Evolutionary conservation across 495 filamentous ascomycete species (phyloP), one percentile per base, ranked within the genome.

Genomic region (Apodospora peruviana): DNA sequence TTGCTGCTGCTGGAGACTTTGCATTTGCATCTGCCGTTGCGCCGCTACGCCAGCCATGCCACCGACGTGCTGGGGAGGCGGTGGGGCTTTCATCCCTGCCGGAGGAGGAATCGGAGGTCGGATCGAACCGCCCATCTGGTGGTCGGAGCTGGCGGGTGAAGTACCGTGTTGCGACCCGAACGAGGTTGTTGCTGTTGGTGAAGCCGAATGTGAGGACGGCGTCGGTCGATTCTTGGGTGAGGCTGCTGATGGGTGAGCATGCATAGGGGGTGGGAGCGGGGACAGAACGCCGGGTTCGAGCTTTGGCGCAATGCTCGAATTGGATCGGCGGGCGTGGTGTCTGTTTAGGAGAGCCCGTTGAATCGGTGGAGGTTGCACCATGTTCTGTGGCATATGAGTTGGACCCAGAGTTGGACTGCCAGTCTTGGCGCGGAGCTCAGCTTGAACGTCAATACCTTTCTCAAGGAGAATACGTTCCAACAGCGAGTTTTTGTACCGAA

Each of bases 401-500:
- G 73, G 85, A 56, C 71, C 79, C 51, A 86, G 72, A 56, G 79
- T 79, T 50, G 85, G 82, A 61, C 86, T 86, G 53, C 82, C 86
- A 19, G 86, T 88, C 71, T 95, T 95, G 55, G 90, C 80, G 40
- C 86, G 84, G 52, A 98, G 78, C 67, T 98, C 93, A 39, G 91
- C 88, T 69, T 97, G 90, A 18, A 98, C 93, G 75, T 98, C 93
- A 66, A 97, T 95, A 91, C 90, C 94, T 77, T 96, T 97, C 69
- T 98, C 93, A 5, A 97, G 78, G 34, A 98, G 72, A 57, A 98
- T 95, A 20, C 94, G 81, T 68, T 98, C 93, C 9, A 98, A 79
- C 38, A 97, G 75, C 21, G 91, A 96, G 67, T 97, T 98, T 72
- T 97, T 97, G 69, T 97, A 97, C 27, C 94, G 85, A 53, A 98